Percentiles rank a stretch among this genome's conserved stretches.
phyloP scores from a whole-genome alignment of 345 rosid species.

The Eucalyptus marginata region DNA sequence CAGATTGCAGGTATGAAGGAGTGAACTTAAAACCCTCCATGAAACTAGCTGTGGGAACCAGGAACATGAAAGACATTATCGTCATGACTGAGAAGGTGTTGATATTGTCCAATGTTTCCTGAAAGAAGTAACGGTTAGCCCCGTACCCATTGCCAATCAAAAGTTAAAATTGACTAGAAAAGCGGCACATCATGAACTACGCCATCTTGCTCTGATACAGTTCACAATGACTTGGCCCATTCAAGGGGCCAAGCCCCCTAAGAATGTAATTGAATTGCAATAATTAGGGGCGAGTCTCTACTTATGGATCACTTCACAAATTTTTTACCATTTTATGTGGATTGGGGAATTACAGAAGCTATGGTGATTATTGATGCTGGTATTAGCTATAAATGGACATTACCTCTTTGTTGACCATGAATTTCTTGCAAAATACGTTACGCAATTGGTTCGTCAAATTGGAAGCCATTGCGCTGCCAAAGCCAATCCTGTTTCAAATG shows the following conservation, averaged over 20 bases:
- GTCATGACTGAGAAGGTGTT: slow-evolving; percentile 81
- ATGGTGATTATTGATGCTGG: neutral
- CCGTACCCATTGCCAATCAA: neutral
- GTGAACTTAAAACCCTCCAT: slow-evolving; percentile 58
- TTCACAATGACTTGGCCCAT: neutral
- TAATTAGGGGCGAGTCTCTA: neutral
- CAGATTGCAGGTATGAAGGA: slow-evolving; percentile 50
- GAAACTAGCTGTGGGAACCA: slow-evolving; percentile 58
- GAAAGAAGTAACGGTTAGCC: neutral
- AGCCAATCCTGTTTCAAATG: slow-evolving; percentile 55
- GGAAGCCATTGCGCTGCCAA: slow-evolving; percentile 89
- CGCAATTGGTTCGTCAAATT: slow-evolving; percentile 86
- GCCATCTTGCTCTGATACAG: neutral
- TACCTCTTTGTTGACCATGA: slow-evolving; percentile 61
- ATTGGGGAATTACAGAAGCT: neutral
- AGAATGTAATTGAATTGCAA: neutral
- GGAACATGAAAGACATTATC: slow-evolving; percentile 44
- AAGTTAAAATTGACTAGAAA: neutral
- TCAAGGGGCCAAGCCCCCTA: neutral
- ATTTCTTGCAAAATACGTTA: slow-evolving; percentile 72
- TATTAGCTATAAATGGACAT: neutral
- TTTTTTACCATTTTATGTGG: neutral
- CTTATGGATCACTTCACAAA: neutral
- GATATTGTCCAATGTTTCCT: slow-evolving; percentile 80
- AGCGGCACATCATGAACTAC: neutral